These are phyloP conservation scores for Fusarium citri DNA, from an alignment of 2,329 filamentous ascomycete species.

Conservation along the genomic window DNA sequence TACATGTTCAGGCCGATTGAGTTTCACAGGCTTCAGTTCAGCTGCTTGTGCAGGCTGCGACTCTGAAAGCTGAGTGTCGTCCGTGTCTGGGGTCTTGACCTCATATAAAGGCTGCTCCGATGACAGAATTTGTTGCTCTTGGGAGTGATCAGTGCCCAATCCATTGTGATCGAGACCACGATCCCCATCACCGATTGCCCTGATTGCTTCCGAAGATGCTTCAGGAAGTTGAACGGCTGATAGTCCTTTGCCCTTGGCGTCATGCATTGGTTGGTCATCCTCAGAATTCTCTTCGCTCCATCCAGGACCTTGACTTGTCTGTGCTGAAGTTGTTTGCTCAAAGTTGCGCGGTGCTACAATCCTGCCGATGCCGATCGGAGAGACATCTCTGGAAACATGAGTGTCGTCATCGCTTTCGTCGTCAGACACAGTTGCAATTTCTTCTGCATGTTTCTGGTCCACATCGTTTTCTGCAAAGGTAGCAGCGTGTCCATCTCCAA, in stretches of 20 bases:
- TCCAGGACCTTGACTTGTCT: neutral
- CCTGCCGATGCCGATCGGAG: slow-evolving; percentile 15
- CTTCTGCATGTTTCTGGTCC: neutral
- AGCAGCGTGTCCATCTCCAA: neutral
- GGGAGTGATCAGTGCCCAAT: slow-evolving; percentile 9
- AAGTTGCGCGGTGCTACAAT: neutral
- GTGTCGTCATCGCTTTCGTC: slow-evolving; percentile 26
- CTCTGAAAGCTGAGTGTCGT: slow-evolving; percentile 28
- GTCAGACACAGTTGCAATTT: neutral
- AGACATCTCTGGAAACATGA: slow-evolving; percentile 10
- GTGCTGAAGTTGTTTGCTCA: neutral
- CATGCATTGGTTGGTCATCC: neutral
- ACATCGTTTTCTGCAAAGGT: neutral
- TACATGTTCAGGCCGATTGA: slow-evolving; percentile 11
- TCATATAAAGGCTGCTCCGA: neutral
- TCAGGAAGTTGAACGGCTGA: neutral
- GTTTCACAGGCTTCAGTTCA: slow-evolving; percentile 21
- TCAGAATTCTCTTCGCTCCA: neutral
- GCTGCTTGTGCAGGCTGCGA: slow-evolving; percentile 14
- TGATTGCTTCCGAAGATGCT: neutral
- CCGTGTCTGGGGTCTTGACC: slow-evolving; percentile 24
- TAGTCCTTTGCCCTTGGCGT: neutral
- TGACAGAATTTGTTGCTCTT: neutral
- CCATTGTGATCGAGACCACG: neutral
- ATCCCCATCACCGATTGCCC: neutral